phyloP scores from a whole-genome alignment of 73 alveolate species.

The Breviolum minutum region DNA sequence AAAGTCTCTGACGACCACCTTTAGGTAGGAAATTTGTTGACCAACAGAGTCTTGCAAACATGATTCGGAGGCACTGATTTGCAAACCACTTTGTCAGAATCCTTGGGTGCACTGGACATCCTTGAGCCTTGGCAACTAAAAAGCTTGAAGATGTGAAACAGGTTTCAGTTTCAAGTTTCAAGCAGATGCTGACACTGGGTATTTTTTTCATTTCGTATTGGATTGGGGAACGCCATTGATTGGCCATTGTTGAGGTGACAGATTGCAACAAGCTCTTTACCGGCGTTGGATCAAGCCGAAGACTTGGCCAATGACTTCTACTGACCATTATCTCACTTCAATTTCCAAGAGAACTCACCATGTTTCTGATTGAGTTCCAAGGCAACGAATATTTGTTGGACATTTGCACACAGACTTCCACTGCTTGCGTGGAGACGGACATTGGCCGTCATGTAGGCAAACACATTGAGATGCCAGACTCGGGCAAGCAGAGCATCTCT shows the following conservation, averaged over 20 bases:
- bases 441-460: not conserved
- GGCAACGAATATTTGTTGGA: conserved; percentile 48
- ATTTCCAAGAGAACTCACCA: not conserved
- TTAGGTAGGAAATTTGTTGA: no score
- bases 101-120: conserved; percentile 20
- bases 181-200: not conserved
- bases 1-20: no score
- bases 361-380: not conserved
- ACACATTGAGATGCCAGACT: not conserved
- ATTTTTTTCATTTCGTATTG: not conserved
- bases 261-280: conserved; percentile 48
- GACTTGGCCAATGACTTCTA: not conserved
- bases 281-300: conserved; percentile 3
- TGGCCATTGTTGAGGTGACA: not conserved
- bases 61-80: not conserved
- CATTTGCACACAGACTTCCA: conserved; percentile 13
- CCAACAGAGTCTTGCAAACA: not conserved
- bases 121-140: not conserved
- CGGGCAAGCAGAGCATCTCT: no score
- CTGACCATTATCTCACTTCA: not conserved
- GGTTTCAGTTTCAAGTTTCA: no score
- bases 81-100: not conserved
- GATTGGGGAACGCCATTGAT: not conserved
- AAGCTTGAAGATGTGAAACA: no score
- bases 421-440: conserved; percentile 22